Evolutionary conservation across 768 basidiomycete species (phyloP).

Genomic region (Lactarius deliciosus): DNA sequence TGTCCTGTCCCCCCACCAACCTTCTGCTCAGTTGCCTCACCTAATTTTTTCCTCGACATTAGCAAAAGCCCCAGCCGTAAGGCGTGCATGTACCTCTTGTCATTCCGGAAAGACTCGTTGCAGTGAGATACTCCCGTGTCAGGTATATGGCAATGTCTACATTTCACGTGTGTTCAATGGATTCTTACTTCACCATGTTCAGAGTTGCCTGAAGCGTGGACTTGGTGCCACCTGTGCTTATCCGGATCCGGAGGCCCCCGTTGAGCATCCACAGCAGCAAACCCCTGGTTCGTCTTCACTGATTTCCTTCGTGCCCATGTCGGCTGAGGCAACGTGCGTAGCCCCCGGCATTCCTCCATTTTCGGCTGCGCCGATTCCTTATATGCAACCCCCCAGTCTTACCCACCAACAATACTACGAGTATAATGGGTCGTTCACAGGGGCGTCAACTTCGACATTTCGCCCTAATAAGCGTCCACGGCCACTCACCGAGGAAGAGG

Average conservation of each 20-base stretch:
- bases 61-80: slow-evolving; percentile 82
- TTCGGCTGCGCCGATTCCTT: slow-evolving; percentile 41
- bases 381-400: slow-evolving; percentile 41
- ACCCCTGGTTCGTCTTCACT: slow-evolving; percentile 29
- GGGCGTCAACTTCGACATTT: slow-evolving; percentile 72
- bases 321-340: slow-evolving; percentile 35
- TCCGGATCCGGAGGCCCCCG: slow-evolving; percentile 64
- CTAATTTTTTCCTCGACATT: slow-evolving; percentile 28
- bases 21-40: slow-evolving; percentile 4
- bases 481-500: slow-evolving; percentile 78
- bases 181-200: slow-evolving; percentile 18
- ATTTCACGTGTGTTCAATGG: slow-evolving; percentile 19
- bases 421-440: slow-evolving; percentile 53
- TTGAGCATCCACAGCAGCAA: slow-evolving; percentile 29
- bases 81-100: slow-evolving; percentile 77
- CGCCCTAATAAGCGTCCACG: slow-evolving; percentile 79
- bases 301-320: slow-evolving; percentile 29
- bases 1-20: slow-evolving; percentile 32
- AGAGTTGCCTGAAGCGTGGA: slow-evolving; percentile 84
- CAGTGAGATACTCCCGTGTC: slow-evolving; percentile 79
- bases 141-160: slow-evolving; percentile 44
- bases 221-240: slow-evolving; percentile 69
- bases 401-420: slow-evolving; percentile 71
- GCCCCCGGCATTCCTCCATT: slow-evolving; percentile 38
- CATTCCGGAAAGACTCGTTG: slow-evolving; percentile 83